These are phyloP conservation scores for Aspergillus fischeri DNA, from an alignment of 2,329 filamentous ascomycete genomes.

Conservation along the genomic window DNA sequence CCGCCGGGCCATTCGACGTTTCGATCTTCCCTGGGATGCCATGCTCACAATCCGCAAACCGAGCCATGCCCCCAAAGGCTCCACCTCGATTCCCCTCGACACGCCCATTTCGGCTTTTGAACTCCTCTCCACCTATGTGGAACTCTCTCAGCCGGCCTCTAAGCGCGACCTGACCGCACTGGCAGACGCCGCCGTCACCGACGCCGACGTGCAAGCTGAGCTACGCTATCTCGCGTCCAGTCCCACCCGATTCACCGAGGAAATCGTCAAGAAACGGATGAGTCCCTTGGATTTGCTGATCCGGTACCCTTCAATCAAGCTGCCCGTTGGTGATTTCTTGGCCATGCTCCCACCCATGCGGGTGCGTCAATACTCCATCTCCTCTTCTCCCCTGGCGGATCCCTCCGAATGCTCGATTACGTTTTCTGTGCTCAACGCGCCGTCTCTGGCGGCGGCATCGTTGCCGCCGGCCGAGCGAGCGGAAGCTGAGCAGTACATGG, in stretches of 20 bases:
- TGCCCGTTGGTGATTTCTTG: conserved; percentile 65
- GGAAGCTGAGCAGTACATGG: conserved; percentile 48
- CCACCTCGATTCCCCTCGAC: conserved; percentile 48
- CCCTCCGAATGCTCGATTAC: conserved; percentile 60
- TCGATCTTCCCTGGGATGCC: conserved; percentile 66
- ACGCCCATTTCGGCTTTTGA: conserved; percentile 58
- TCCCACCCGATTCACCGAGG: conserved; percentile 40
- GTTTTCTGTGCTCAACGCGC: conserved; percentile 60
- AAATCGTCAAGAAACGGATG: conserved; percentile 54
- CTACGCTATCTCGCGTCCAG: conserved; percentile 27
- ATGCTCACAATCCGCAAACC: conserved; percentile 58
- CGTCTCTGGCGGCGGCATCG: conserved; percentile 37
- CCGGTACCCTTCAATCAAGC: conserved; percentile 53
- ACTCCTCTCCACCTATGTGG: conserved; percentile 66
- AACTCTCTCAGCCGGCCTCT: conserved; percentile 68
- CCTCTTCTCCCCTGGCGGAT: conserved; percentile 64
- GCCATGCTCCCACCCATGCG: conserved; percentile 72
- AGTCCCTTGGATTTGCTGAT: conserved; percentile 63
- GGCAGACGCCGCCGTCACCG: conserved; percentile 45
- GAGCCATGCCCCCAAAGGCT: conserved; percentile 39
- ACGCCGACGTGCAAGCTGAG: conserved; percentile 46
- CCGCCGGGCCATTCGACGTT: conserved; percentile 58
- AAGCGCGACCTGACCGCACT: conserved; percentile 54
- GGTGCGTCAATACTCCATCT: conserved; percentile 75
- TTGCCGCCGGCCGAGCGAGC: conserved; percentile 38